phyloP scores from a whole-genome alignment of 176 grass and related monocot species.

The Rhynchospora pubera region DNA sequence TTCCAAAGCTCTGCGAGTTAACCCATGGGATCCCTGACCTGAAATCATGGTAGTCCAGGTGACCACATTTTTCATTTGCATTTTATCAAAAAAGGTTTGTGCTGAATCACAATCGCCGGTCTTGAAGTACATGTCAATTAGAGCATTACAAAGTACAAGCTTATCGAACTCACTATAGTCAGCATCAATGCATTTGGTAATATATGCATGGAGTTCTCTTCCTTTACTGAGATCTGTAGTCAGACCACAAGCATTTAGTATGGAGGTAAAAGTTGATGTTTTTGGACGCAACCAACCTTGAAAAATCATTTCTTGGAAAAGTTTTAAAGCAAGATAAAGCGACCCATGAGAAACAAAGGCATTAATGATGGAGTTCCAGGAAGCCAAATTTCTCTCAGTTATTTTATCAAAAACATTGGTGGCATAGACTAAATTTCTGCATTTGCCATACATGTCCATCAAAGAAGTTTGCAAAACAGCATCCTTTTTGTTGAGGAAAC shows the following conservation, averaged over 20 bases:
- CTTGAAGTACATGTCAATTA: conserved; percentile 88
- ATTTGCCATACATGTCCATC: conserved; percentile 31
- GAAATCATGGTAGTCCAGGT: conserved; percentile 79
- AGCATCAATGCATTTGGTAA: conserved; percentile 40
- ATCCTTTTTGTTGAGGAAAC: conserved; percentile 20
- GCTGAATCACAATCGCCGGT: conserved; percentile 57
- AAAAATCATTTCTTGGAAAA: conserved; percentile 46
- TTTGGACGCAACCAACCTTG: conserved; percentile 29
- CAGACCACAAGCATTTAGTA: neutral
- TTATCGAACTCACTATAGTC: conserved; percentile 35
- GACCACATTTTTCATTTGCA: conserved; percentile 37
- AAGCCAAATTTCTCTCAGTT: conserved; percentile 46
- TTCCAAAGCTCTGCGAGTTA: conserved; percentile 26
- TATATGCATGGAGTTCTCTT: conserved; percentile 23
- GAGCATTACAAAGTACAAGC: conserved; percentile 34
- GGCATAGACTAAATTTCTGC: conserved; percentile 37
- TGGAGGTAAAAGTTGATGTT: conserved; percentile 10
- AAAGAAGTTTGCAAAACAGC: conserved; percentile 24
- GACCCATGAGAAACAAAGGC: conserved; percentile 38
- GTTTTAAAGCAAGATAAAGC: conserved; percentile 41
- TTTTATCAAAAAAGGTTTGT: conserved; percentile 24
- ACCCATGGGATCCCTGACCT: conserved; percentile 48
- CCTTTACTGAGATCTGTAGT: neutral
- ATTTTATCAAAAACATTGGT: conserved; percentile 54
- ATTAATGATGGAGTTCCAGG: conserved; percentile 72